A percentile compares a stretch with the other conserved stretches of the same genome.
These are phyloP conservation scores for Penicillium sp. DNA, from an alignment of 2,329 filamentous ascomycete genomes.

Conservation along the genomic window DNA sequence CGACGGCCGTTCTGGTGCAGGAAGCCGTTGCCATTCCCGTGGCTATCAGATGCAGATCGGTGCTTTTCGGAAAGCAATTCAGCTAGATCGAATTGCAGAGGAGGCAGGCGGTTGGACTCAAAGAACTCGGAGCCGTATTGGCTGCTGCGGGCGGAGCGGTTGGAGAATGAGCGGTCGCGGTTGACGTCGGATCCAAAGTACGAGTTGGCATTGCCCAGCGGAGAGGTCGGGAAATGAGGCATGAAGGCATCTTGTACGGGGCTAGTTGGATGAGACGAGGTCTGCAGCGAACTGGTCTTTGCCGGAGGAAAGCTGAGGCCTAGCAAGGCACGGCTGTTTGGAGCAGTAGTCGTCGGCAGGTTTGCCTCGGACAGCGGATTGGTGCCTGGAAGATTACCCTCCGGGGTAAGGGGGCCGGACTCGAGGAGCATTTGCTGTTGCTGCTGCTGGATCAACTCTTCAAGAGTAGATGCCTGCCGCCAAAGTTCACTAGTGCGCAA, in stretches of 20 bases:
- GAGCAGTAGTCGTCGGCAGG: slow-evolving; percentile 23
- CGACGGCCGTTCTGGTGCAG: slow-evolving; percentile 36
- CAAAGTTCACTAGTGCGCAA: slow-evolving; percentile 40
- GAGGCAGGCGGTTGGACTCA: slow-evolving; percentile 27
- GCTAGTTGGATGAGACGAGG: slow-evolving; percentile 34
- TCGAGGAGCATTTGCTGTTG: slow-evolving; percentile 43
- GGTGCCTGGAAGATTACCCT: slow-evolving; percentile 54
- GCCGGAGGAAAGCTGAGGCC: slow-evolving; percentile 34
- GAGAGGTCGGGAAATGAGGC: slow-evolving; percentile 32
- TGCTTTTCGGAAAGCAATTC: slow-evolving; percentile 30
- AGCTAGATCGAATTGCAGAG: slow-evolving; percentile 30
- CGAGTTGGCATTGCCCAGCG: slow-evolving; percentile 28
- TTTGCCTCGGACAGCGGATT: slow-evolving; percentile 35
- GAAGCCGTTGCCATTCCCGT: slow-evolving; percentile 28
- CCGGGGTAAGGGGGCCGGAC: slow-evolving; percentile 52
- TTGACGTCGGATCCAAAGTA: slow-evolving; percentile 31
- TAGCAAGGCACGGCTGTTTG: slow-evolving; percentile 31
- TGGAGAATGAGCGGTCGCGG: slow-evolving; percentile 41
- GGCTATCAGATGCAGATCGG: slow-evolving; percentile 31
- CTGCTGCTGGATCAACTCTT: slow-evolving; percentile 44
- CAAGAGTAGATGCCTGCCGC: slow-evolving; percentile 42
- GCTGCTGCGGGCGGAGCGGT: slow-evolving; percentile 38
- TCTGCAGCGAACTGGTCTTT: slow-evolving; percentile 35
- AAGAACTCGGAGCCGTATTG: slow-evolving; percentile 33
- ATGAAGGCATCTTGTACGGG: slow-evolving; percentile 31